These are phyloP conservation scores for Candida golubevii DNA, from an alignment of 805 yeast species.

Conservation along the genomic window DNA sequence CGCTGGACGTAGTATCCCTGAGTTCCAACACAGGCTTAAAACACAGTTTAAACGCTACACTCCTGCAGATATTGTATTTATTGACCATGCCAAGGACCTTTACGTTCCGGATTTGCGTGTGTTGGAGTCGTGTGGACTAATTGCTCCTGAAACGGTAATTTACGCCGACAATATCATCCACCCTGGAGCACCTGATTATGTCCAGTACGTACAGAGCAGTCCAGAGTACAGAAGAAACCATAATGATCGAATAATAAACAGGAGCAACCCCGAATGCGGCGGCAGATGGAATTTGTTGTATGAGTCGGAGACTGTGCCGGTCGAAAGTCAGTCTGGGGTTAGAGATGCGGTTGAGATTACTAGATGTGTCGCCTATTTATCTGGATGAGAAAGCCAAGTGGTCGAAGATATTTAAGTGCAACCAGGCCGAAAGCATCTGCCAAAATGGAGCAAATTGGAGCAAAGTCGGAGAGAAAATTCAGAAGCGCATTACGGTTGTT, in stretches of 20 bases:
- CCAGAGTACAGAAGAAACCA: constrained; percentile 34
- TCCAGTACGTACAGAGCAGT: constrained; percentile 32
- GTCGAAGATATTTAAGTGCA: no score
- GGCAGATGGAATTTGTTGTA: constrained; percentile 43
- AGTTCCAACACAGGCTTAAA: constrained; percentile 18
- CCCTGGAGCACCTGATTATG: constrained; percentile 40
- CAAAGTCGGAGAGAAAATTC: no score
- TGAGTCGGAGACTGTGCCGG: constrained; percentile 26
- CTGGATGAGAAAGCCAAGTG: no score
- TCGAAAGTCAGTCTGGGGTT: constrained; percentile 10
- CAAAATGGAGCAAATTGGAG: no score
- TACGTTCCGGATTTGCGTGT: constrained; percentile 42
- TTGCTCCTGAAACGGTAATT: constrained; percentile 37
- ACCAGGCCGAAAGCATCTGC: no score
- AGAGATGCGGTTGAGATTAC: constrained; percentile 32
- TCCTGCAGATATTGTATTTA: constrained; percentile 33
- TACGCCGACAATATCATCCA: constrained; percentile 34
- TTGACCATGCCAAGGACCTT: constrained; percentile 37
- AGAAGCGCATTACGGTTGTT: no score
- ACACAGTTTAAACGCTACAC: constrained; percentile 10
- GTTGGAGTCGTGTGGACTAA: constrained; percentile 35
- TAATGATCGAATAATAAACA: constrained; percentile 23
- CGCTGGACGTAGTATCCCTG: constrained; percentile 26
- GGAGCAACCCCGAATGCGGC: constrained; percentile 22
- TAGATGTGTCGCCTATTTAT: constrained; percentile 25